Percentiles rank a stretch among this genome's conserved stretches.
phyloP scores from a whole-genome alignment of 2,329 filamentous ascomycete species.

The Didymella lethalis region DNA sequence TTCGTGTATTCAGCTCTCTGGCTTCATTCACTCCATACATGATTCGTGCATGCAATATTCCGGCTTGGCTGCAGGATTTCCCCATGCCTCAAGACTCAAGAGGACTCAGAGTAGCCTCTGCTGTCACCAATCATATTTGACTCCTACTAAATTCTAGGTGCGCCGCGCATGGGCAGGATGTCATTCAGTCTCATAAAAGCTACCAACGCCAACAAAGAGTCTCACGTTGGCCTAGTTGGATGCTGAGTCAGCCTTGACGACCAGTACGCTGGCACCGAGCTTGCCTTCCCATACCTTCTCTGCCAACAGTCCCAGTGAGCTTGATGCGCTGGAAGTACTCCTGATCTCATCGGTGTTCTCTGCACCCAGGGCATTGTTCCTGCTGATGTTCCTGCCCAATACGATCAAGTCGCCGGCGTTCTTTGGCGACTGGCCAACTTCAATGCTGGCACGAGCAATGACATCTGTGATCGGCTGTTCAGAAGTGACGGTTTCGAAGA shows the following conservation, averaged over 20 bases:
- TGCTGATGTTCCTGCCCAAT: conserved; percentile 61
- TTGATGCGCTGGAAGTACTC: conserved; percentile 42
- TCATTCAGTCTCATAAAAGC: background rate
- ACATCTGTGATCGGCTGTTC: conserved; percentile 53
- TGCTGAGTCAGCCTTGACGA: conserved; percentile 66
- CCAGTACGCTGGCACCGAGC: conserved; percentile 72
- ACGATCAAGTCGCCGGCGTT: conserved; percentile 77
- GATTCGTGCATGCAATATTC: background rate
- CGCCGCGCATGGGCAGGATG: background rate
- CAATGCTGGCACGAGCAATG: conserved; percentile 63
- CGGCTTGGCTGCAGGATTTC: conserved; percentile 2
- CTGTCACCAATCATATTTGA: background rate
- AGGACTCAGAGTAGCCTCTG: background rate
- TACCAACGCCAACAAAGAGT: background rate
- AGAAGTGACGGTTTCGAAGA: conserved; percentile 62
- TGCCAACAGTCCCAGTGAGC: conserved; percentile 66
- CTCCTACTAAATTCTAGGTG: conserved; percentile 2
- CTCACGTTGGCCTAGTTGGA: background rate
- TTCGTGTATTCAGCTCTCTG: background rate
- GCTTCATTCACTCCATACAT: background rate
- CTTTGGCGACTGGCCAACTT: conserved; percentile 66
- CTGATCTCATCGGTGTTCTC: conserved; percentile 55
- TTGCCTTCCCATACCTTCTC: conserved; percentile 66
- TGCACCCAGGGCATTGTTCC: conserved; percentile 38
- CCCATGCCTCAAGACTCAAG: too few relatives aligned